phyloP scores from a whole-genome alignment of 192 early-diverging fungal genomes.

The Backusella circina region DNA sequence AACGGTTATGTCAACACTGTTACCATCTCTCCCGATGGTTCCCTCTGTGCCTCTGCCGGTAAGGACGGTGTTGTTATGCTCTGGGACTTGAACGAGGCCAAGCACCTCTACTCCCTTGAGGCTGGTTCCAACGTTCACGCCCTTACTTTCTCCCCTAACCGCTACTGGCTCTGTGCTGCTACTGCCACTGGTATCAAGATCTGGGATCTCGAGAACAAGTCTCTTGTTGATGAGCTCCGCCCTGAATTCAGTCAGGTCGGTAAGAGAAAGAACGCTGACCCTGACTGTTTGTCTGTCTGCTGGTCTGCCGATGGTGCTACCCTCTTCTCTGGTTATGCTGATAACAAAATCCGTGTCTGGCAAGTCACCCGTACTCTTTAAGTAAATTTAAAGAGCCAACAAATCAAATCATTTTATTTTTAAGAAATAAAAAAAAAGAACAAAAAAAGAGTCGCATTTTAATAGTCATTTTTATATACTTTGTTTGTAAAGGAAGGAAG shows the following conservation, averaged over 20 bases:
- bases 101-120: conserved; percentile 99
- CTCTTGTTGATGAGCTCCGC: conserved; percentile 88
- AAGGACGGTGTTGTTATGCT: conserved; percentile 99
- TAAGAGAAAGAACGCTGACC: conserved; percentile 68
- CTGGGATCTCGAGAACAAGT: conserved; percentile 99
- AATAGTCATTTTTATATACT: background rate
- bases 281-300: conserved; percentile 93
- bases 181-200: conserved; percentile 95
- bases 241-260: conserved; percentile 69
- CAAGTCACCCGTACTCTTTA: conserved; percentile 63
- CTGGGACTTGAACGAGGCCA: conserved; percentile 99
- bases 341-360: conserved; percentile 83
- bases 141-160: conserved; percentile 98
- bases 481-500: background rate
- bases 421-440: background rate
- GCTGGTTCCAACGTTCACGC: conserved; percentile 96
- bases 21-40: conserved; percentile 99
- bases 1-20: conserved; percentile 96
- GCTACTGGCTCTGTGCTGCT: conserved; percentile 99
- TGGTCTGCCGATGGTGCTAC: conserved; percentile 99
- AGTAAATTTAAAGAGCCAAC: background rate
- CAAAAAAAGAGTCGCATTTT: background rate
- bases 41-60: conserved; percentile 99
- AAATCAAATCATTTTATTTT: background rate
- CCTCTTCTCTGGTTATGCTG: conserved; percentile 98